phyloP scores from a whole-genome alignment of 139 green algal genomes.

The Eudorina sp. region DNA sequence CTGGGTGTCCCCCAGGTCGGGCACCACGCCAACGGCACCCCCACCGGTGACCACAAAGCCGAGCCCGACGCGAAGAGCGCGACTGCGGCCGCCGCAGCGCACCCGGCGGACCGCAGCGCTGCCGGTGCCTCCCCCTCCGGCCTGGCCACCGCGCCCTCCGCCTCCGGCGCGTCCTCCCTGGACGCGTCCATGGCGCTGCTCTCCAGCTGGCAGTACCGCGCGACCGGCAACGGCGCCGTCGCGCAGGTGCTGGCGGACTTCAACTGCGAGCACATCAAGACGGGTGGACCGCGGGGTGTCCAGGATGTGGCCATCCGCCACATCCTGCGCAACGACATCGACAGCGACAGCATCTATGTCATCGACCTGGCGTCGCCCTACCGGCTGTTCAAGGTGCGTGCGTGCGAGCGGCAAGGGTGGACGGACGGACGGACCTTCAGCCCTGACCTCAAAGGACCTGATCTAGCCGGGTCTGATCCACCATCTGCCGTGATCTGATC shows the following conservation, averaged over 20 bases:
- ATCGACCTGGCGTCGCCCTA: constrained; percentile 88
- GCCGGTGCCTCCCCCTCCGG: neutral
- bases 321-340: constrained; percentile 48
- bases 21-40: neutral
- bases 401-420: neutral
- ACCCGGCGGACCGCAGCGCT: constrained; percentile 50
- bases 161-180: neutral
- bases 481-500: too few relatives aligned
- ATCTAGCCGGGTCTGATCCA: too few relatives aligned
- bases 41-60: constrained; percentile 13
- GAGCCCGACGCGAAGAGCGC: constrained; percentile 29
- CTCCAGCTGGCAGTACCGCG: constrained; percentile 61
- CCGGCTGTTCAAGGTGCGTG: constrained; percentile 76
- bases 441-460: too few relatives aligned
- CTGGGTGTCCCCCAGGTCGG: neutral
- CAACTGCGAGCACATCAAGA: neutral
- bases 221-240: constrained; percentile 51
- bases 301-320: constrained; percentile 36
- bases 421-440: too few relatives aligned
- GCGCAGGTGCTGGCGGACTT: constrained; percentile 35
- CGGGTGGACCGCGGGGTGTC: constrained; percentile 38
- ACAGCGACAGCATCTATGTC: constrained; percentile 91
- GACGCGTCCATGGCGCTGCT: constrained; percentile 9
- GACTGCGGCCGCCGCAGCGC: constrained; percentile 34
- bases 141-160: neutral